Conservation (phyloP, 2,329 filamentous ascomycete species). For the Ceratocystis huliohia region DNA sequence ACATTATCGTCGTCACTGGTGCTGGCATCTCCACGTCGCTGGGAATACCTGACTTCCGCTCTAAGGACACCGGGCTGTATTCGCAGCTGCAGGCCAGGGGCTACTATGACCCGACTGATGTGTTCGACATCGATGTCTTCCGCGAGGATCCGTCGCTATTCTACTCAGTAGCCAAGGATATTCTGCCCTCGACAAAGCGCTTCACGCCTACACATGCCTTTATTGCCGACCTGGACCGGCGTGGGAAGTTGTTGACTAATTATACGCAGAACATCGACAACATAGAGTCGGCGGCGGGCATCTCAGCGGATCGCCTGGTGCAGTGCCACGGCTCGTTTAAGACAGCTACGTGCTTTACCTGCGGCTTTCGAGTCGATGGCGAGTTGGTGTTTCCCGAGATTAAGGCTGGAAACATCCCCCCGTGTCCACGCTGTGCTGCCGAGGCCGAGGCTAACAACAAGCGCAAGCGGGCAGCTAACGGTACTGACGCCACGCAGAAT, state of each 20-base stretch:
- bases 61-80: constrained; percentile 84
- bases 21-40: constrained; percentile 94
- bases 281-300: constrained; percentile 75
- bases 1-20: constrained; percentile 88
- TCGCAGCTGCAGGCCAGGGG: constrained; percentile 69
- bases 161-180: constrained; percentile 82
- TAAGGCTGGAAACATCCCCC: constrained; percentile 59
- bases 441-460: constrained; percentile 26
- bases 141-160: constrained; percentile 77
- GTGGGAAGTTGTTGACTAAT: constrained; percentile 83
- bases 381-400: constrained; percentile 71
- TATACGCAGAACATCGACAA: constrained; percentile 99
- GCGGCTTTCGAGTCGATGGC: constrained; percentile 59
- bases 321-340: constrained; percentile 97
- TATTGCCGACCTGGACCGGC: constrained; percentile 75
- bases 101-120: constrained; percentile 74
- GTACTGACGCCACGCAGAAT: constrained; percentile 24
- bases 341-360: constrained; percentile 78
- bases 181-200: constrained; percentile 64
- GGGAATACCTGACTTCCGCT: constrained; percentile 93
- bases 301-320: constrained; percentile 67
- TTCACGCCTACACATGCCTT: constrained; percentile 91
- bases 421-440: constrained; percentile 57
- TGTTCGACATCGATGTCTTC: constrained; percentile 86
- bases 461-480: constrained; percentile 33